A percentile compares a stretch with the other conserved stretches of the same genome.
Conservation (phyloP, 1,284 basidiomycete genomes). For the Marasmius oreades region DNA sequence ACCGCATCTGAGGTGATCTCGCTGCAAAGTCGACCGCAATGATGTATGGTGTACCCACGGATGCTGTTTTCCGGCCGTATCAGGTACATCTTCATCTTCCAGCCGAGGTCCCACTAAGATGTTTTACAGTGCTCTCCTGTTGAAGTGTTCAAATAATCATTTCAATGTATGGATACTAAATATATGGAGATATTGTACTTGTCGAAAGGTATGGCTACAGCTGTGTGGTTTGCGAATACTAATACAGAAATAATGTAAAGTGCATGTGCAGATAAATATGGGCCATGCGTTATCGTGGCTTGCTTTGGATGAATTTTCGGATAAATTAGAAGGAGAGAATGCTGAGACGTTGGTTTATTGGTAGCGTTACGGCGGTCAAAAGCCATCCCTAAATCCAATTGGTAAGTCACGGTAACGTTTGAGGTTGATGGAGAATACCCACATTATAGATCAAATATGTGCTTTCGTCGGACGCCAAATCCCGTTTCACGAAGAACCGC, state of each 20-base stretch:
- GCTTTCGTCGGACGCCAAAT: constrained; percentile 11
- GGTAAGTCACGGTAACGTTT: background rate
- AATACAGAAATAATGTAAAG: constrained; percentile 1
- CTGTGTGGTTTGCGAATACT: background rate
- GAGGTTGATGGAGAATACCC: constrained; percentile 4
- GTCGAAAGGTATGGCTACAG: background rate
- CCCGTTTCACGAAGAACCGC: constrained; percentile 16
- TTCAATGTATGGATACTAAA: too few relatives aligned
- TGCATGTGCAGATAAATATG: background rate
- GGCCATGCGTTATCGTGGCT: background rate
- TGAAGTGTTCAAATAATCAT: background rate
- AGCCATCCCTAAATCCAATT: constrained; percentile 3
- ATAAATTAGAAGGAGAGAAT: background rate
- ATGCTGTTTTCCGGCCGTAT: too few relatives aligned
- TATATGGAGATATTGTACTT: background rate
- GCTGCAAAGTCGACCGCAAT: too few relatives aligned
- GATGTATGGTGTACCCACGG: too few relatives aligned
- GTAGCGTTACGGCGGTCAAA: background rate
- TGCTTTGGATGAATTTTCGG: background rate
- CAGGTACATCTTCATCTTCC: background rate
- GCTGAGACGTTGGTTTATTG: constrained; percentile 1
- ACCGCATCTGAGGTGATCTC: too few relatives aligned
- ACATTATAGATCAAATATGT: constrained; percentile 21
- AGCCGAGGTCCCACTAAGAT: background rate
- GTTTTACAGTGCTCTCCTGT: background rate